Conservation (phyloP, 83 land plant genomes). For the Larix sibirica region DNA sequence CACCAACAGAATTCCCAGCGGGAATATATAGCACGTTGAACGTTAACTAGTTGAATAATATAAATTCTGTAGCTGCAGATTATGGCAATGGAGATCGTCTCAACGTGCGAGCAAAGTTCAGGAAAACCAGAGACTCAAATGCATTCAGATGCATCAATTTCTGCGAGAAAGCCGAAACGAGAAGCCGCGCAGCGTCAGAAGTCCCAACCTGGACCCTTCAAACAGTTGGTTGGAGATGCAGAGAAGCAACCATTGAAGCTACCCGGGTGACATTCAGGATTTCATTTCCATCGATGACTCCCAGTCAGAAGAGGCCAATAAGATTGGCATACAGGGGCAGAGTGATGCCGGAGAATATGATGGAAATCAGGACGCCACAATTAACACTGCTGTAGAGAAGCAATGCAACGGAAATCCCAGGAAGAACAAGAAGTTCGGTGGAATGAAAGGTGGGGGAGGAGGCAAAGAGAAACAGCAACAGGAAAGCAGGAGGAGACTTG, state of each 20-base stretch:
- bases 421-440: background rate
- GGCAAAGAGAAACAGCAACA: background rate
- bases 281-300: too few relatives aligned
- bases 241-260: too few relatives aligned
- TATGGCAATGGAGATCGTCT: background rate
- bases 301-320: too few relatives aligned
- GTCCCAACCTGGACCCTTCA: background rate
- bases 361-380: background rate
- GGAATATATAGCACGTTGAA: too few relatives aligned
- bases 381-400: background rate
- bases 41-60: too few relatives aligned
- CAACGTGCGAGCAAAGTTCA: background rate
- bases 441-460: too few relatives aligned
- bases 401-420: background rate
- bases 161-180: background rate
- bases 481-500: constrained; percentile 33
- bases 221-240: too few relatives aligned
- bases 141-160: background rate
- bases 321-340: too few relatives aligned
- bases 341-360: background rate
- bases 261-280: too few relatives aligned
- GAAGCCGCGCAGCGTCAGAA: background rate
- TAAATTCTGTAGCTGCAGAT: background rate
- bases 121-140: background rate
- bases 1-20: too few relatives aligned